These are phyloP conservation scores for Stramenopiles sp. DNA, from an alignment of 352 stramenopile species.

Conservation along the genomic window DNA sequence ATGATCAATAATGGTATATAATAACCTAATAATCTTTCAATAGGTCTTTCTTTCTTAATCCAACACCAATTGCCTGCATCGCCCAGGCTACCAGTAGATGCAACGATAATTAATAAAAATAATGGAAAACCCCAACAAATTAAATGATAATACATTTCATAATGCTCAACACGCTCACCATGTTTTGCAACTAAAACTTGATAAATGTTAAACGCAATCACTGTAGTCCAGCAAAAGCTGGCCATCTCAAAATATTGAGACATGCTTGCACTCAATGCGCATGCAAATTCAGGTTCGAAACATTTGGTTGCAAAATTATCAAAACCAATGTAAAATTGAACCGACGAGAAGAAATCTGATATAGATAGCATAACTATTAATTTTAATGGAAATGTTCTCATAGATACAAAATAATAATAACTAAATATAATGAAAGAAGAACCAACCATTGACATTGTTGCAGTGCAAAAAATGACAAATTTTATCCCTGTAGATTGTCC, in stretches of 20 bases:
- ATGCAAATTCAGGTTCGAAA: neutral
- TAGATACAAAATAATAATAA: neutral
- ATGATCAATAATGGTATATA: slow-evolving; percentile 12
- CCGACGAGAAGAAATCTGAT: neutral
- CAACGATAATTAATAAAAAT: neutral
- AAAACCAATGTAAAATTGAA: neutral
- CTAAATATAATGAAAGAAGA: neutral
- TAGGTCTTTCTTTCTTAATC: slow-evolving; percentile 10
- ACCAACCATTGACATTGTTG: neutral
- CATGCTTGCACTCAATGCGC: slow-evolving; percentile 4
- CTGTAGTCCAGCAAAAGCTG: slow-evolving; percentile 12
- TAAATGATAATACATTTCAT: slow-evolving; percentile 10
- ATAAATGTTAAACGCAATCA: slow-evolving; percentile 13
- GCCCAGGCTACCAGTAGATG: neutral
- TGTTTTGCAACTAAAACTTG: slow-evolving; percentile 9
- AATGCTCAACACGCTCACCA: slow-evolving; percentile 8
- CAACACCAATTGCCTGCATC: slow-evolving; percentile 14
- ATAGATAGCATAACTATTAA: neutral
- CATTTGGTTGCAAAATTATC: neutral
- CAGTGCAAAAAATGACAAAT: neutral
- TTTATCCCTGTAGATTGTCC: neutral
- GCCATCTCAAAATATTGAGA: slow-evolving; percentile 16
- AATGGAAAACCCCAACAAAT: slow-evolving; percentile 11
- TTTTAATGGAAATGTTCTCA: neutral
- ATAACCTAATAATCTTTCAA: slow-evolving; percentile 9